A percentile compares a stretch with the other conserved stretches of the same genome.
Conservation (phyloP, 306 rosid genomes). For the Pterocarpus santalinus region DNA sequence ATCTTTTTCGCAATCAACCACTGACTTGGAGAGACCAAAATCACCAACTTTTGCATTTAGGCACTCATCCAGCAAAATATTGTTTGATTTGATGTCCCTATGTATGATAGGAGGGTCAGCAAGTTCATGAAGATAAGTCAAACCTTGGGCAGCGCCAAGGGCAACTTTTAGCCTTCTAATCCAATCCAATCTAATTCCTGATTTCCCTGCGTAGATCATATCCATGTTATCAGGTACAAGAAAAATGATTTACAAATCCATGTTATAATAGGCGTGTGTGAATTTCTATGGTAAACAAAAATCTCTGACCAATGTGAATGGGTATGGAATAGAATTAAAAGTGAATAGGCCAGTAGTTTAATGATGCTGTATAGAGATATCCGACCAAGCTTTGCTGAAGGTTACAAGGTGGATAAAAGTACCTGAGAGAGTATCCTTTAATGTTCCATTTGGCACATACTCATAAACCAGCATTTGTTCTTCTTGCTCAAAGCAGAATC, state of each 20-base stretch:
- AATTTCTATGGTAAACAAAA: not conserved
- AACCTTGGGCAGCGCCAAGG: conserved; percentile 65
- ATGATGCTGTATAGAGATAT: not conserved
- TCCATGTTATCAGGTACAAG: not conserved
- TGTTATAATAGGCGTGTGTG: not conserved
- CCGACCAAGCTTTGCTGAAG: not conserved
- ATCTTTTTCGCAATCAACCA: conserved; percentile 54
- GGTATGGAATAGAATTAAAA: not conserved
- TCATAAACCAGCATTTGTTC: conserved; percentile 78
- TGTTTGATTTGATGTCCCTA: conserved; percentile 74
- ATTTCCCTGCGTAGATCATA: conserved; percentile 55
- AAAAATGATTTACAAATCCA: conserved; percentile 1
- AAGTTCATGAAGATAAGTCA: conserved; percentile 72
- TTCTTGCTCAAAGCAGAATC: conserved; percentile 72
- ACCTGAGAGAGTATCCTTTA: conserved; percentile 67
- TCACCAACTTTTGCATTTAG: conserved; percentile 72
- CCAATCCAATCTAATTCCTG: conserved; percentile 68
- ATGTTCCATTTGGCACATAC: conserved; percentile 61
- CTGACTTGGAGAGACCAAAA: conserved; percentile 73
- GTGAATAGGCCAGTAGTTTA: not conserved
- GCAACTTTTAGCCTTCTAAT: conserved; percentile 62
- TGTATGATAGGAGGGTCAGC: conserved; percentile 79
- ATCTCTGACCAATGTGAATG: not conserved
- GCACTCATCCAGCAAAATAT: conserved; percentile 62
- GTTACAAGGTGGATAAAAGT: conserved; percentile 14